A percentile compares a stretch with the other conserved stretches of the same genome.
Conservation (phyloP, 2,329 filamentous ascomycete genomes). For the Huntiella bhutanensis region DNA sequence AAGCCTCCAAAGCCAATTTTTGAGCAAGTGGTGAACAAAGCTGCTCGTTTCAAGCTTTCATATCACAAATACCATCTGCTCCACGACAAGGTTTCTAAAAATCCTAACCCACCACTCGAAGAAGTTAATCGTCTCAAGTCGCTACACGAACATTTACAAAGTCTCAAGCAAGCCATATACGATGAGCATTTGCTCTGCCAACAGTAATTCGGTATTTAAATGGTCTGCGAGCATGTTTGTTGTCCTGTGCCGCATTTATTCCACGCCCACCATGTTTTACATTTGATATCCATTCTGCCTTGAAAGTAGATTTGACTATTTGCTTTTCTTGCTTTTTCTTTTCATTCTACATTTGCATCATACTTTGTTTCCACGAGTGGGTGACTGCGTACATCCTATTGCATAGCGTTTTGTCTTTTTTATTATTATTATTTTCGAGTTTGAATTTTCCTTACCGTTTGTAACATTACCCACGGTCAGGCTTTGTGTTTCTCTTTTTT, state of each 20-base stretch:
- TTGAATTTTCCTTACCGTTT: too few relatives aligned
- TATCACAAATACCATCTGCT: constrained; percentile 39
- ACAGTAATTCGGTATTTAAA: constrained; percentile 1
- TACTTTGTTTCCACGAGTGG: not conserved
- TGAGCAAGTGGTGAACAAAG: constrained; percentile 30
- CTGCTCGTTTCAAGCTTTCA: constrained; percentile 33
- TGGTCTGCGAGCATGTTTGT: not conserved
- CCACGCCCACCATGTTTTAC: not conserved
- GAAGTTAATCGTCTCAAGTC: constrained; percentile 32
- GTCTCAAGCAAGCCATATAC: constrained; percentile 42
- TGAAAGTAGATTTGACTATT: not conserved
- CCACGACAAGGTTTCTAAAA: constrained; percentile 33
- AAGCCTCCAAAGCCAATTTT: constrained; percentile 17
- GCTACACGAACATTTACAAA: constrained; percentile 33
- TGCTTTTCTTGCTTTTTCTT: not conserved
- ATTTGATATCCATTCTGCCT: not conserved
- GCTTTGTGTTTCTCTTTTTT: too few relatives aligned
- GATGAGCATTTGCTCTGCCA: constrained; percentile 21
- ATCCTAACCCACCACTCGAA: constrained; percentile 31
- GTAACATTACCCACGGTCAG: too few relatives aligned
- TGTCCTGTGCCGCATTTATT: not conserved
- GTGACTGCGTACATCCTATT: constrained; percentile 1
- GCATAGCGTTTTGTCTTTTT: constrained; percentile 5
- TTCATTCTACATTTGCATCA: not conserved
- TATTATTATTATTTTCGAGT: too few relatives aligned